Evolutionary conservation across 2,329 filamentous ascomycete species (phyloP).

Genomic region (Phialophora verrucosa): DNA sequence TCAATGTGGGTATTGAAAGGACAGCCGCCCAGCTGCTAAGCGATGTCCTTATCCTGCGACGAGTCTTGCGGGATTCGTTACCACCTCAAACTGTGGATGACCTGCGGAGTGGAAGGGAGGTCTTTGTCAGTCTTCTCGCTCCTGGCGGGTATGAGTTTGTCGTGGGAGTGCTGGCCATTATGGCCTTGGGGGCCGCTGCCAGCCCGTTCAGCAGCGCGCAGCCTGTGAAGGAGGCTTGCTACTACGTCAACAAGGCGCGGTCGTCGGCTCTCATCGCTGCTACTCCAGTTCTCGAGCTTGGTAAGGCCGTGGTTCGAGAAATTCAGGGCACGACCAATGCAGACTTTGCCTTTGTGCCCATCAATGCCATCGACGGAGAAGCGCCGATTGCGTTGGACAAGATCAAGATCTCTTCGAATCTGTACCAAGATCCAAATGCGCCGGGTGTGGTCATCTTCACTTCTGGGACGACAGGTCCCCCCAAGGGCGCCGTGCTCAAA

Average conservation of each 20-base stretch:
- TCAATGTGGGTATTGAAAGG: constrained; percentile 44
- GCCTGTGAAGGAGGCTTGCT: constrained; percentile 44
- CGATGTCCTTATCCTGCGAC: constrained; percentile 43
- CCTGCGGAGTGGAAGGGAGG: constrained; percentile 42
- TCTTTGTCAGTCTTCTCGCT: constrained; percentile 45
- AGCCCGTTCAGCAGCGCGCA: constrained; percentile 44
- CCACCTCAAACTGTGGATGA: constrained; percentile 35
- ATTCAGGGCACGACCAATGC: constrained; percentile 34
- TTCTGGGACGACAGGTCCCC: constrained; percentile 41
- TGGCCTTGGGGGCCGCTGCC: constrained; percentile 45
- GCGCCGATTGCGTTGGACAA: constrained; percentile 30
- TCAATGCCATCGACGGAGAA: constrained; percentile 38
- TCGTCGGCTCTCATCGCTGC: constrained; percentile 37
- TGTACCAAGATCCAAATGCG: constrained; percentile 42
- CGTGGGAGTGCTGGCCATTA: constrained; percentile 45
- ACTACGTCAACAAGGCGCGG: constrained; percentile 42
- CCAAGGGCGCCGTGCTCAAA: constrained; percentile 40
- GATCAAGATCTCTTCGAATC: constrained; percentile 42
- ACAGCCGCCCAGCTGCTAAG: constrained; percentile 45
- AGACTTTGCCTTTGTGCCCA: constrained; percentile 39
- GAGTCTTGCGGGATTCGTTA: constrained; percentile 34
- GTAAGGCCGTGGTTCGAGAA: constrained; percentile 32
- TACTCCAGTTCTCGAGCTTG: constrained; percentile 33
- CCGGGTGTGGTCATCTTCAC: constrained; percentile 44
- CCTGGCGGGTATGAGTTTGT: constrained; percentile 48